phyloP scores from a whole-genome alignment of 139 green algal species.

The Chlamydomonas incerta region DNA sequence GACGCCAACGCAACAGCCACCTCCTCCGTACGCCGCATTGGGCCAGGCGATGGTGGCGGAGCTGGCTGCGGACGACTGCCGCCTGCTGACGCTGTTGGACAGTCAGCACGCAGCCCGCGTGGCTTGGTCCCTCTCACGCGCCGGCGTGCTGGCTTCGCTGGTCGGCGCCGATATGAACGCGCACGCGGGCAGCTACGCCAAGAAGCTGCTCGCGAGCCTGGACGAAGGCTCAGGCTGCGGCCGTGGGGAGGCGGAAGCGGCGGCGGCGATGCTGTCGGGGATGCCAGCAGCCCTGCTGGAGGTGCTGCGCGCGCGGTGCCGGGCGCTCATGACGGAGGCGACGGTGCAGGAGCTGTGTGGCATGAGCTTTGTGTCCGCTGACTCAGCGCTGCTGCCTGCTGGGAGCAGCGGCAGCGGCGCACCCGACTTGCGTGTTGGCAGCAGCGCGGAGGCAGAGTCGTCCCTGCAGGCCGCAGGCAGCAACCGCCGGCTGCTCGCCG shows the following conservation, averaged over 20 bases:
- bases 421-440: no score
- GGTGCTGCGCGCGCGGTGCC: background rate
- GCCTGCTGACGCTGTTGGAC: background rate
- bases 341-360: background rate
- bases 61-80: conserved; percentile 1
- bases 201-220: no score
- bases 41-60: background rate
- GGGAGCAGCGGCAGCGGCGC: no score
- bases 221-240: no score
- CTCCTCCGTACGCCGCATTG: background rate
- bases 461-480: background rate
- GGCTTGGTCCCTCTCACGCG: conserved; percentile 3
- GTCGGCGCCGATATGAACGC: no score
- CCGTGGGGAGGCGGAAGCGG: background rate
- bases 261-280: background rate
- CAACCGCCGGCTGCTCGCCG: background rate
- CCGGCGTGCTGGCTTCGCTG: no score
- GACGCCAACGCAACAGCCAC: background rate
- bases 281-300: background rate
- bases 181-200: no score
- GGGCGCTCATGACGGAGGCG: background rate
- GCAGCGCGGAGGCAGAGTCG: no score
- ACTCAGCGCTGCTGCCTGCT: no score
- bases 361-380: background rate
- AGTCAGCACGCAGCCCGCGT: background rate